Evolutionary conservation across 345 rosid species (phyloP), one percentile per base, ranked within the genome.

Genomic region (Firmiana major): DNA sequence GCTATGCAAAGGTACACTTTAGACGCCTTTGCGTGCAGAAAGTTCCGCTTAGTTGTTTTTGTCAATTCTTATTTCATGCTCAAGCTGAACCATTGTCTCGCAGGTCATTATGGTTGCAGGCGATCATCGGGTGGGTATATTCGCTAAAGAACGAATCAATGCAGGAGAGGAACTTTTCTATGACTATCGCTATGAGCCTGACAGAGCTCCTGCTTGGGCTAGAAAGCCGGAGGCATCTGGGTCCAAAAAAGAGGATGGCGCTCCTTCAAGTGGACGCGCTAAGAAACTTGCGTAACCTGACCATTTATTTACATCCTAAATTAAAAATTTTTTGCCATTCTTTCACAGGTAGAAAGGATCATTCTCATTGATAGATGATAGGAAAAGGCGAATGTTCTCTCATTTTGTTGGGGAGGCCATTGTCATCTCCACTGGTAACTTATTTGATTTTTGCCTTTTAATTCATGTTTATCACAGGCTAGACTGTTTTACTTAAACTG

Each of bases 121-220:
- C 81, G 97, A 96, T 84, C 99, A 93, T 38, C 83, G 98, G 40
- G 99, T 93, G 64, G 98, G 99, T 63, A 96, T 96, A 60, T 96
- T 96, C 34, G 99, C 99, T 78, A 93, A 93, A 78, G 99, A 94
- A 84, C 81, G 97, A 79, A 96, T 96, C 36, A 83, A 83, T 80
- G 87, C 91, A 7, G 97, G 98, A 43, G 99, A 96, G 86, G 98
- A 96, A 77, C 90, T 96, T 53, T 96, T 96, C 80, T 93, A 96
- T 70, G 98, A 93, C 62, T 96, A 96, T 55, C 93, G 99, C 31
- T 96, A 96, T 72, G 99, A 96, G 80, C 95, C 98, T 9, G 99
- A 96, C 62, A 85, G 97, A 75, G 99, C 98, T 60, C 97, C 98
- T n/a, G 93, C 97, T 69, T 96, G 99, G 99, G 99, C 99, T 2